phyloP scores from a whole-genome alignment of 1,284 basidiomycete genomes.

The Trichosporon coremiiforme region DNA sequence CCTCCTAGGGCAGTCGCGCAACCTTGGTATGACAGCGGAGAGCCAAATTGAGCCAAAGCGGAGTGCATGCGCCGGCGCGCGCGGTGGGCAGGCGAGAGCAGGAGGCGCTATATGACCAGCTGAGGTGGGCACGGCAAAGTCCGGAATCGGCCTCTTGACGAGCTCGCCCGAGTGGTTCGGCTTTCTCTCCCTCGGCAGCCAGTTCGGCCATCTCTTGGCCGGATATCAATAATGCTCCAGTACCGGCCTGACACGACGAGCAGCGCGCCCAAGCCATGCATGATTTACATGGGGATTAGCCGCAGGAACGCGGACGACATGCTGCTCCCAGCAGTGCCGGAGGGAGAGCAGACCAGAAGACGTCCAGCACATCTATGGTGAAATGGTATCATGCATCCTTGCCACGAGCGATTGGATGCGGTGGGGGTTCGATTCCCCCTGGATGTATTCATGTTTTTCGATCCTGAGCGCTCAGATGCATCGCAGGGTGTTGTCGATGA shows the following conservation, averaged over 20 bases:
- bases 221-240: no score
- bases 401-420: conserved; percentile 1
- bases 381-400: conserved; percentile 12
- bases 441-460: not conserved
- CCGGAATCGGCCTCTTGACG: not conserved
- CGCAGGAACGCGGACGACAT: no score
- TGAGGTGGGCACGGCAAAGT: not conserved
- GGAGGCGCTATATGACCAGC: not conserved
- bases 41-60: no score
- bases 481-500: not conserved
- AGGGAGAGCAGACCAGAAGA: not conserved
- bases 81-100: not conserved
- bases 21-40: no score
- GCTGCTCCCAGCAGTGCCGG: no score
- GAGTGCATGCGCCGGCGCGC: no score
- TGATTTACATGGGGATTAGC: no score
- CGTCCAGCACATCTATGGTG: conserved; percentile 2
- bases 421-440: conserved; percentile 14
- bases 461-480: not conserved
- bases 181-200: not conserved
- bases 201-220: no score
- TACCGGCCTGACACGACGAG: no score
- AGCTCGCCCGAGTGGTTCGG: not conserved
- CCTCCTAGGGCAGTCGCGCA: no score
- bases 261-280: no score